These are phyloP conservation scores for Parathielavia appendiculata DNA, from an alignment of 495 filamentous ascomycete species.

Conservation along the genomic window DNA sequence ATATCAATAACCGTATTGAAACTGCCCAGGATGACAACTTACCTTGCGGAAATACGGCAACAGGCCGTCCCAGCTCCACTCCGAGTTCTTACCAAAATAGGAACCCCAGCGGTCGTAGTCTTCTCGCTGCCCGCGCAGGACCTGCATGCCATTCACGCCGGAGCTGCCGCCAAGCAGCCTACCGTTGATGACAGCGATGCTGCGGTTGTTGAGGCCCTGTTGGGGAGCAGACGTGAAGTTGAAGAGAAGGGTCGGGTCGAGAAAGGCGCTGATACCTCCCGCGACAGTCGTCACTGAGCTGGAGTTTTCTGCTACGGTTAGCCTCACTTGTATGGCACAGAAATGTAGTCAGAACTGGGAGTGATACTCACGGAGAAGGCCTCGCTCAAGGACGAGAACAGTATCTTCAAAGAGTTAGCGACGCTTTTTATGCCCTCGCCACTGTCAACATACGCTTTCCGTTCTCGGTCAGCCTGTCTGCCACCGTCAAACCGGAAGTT, in stretches of 20 bases:
- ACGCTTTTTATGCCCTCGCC: neutral
- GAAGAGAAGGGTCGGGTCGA: slow-evolving; percentile 23
- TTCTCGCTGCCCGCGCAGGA: slow-evolving; percentile 36
- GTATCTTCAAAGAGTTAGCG: slow-evolving; percentile 13
- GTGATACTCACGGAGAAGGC: slow-evolving; percentile 14
- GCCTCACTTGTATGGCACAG: too few species aligned
- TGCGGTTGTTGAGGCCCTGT: slow-evolving; percentile 32
- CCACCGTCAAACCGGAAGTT: slow-evolving; percentile 41
- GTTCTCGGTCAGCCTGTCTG: slow-evolving; percentile 39
- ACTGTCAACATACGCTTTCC: slow-evolving; percentile 12
- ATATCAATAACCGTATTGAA: neutral
- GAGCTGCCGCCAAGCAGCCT: slow-evolving; percentile 44
- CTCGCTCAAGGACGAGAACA: slow-evolving; percentile 23
- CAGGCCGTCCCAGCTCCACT: slow-evolving; percentile 44
- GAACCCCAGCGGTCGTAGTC: slow-evolving; percentile 45
- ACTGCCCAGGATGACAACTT: neutral
- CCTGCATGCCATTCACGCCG: slow-evolving; percentile 45
- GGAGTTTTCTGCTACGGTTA: slow-evolving; percentile 12
- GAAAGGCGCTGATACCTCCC: slow-evolving; percentile 14
- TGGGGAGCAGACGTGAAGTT: slow-evolving; percentile 39
- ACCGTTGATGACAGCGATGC: slow-evolving; percentile 30
- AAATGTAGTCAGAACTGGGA: too few species aligned
- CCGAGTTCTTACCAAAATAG: slow-evolving; percentile 30
- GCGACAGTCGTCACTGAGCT: slow-evolving; percentile 16
- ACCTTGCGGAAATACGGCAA: slow-evolving; percentile 42